A percentile compares a stretch with the other conserved stretches of the same genome.
Conservation (phyloP, 176 grass and related monocot species). For the Triticum aestivum region DNA sequence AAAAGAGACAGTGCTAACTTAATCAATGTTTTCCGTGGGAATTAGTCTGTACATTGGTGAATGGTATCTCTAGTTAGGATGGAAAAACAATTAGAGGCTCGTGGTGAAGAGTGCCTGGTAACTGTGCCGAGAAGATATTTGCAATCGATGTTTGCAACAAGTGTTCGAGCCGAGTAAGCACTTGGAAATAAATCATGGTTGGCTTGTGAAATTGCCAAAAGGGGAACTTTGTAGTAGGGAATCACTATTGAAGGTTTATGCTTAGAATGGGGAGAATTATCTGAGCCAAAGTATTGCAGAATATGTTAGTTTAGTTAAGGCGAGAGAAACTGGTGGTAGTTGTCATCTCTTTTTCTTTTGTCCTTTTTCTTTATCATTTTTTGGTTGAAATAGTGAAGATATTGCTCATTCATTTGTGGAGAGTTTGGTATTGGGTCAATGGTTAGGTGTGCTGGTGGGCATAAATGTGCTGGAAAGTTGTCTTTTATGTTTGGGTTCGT, state of each 20-base stretch:
- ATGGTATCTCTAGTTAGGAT: background rate
- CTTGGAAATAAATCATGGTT: background rate
- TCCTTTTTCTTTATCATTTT: conserved; percentile 11
- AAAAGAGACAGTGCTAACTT: background rate
- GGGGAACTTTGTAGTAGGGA: background rate
- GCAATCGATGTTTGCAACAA: background rate
- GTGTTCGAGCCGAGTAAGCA: background rate
- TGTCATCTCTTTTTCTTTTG: conserved; percentile 45
- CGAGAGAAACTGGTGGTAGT: conserved; percentile 33
- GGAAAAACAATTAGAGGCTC: background rate
- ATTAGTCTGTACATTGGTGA: background rate
- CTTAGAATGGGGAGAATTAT: conserved; percentile 19
- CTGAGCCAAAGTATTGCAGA: conserved; percentile 25
- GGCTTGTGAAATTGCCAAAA: background rate
- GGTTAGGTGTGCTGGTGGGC: conserved; percentile 37
- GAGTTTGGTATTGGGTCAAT: conserved; percentile 46
- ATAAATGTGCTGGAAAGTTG: conserved; percentile 44
- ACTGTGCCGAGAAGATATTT: too few species aligned
- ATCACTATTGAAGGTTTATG: conserved; percentile 11
- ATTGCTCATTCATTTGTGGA: conserved; percentile 30
- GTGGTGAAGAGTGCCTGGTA: background rate
- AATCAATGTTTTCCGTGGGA: background rate
- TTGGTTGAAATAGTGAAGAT: conserved; percentile 36
- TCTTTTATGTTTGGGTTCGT: conserved; percentile 20
- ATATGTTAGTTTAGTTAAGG: conserved; percentile 37